Evolutionary conservation across 495 filamentous ascomycete genomes (phyloP), one percentile per base, ranked within the genome.

Genomic region (Xylaria flabelliformis): DNA sequence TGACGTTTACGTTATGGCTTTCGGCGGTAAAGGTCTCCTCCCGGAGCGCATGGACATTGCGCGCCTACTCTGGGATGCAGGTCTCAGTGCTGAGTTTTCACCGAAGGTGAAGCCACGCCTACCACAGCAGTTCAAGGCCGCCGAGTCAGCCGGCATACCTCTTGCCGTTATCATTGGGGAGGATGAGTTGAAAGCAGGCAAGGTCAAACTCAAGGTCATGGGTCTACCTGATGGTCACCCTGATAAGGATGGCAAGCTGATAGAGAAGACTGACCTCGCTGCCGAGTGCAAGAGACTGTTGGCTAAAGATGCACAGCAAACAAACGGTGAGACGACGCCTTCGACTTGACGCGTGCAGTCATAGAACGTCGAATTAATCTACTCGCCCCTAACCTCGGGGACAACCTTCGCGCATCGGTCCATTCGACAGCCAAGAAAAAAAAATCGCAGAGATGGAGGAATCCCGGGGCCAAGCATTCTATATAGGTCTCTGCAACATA

Each of bases 1-100:
- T 74, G 93, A 97, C 80, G 90, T 94, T 1, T 97, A 88, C 81
- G 90, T 98, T 73, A 97, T 98, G 93, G 94, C 94, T 0, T 94
- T 97, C 77, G 95, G 95, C 71, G 92, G 93, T 41, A 97, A 95
- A 82, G 94, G 94, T 29, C 83, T 97, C 64, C 81, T 97, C 50
- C 88, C 88, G 75, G 91, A 97, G 86, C 89, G 94, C 56, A 95
- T 96, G 90, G 79, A 89, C 36, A 86, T 97, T 64, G 89, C 90
- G 74, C 87, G 88, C 75, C 83, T 81, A 58, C 84, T 96, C 62
- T 95, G 94, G 93, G 88, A 91, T 74, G 90, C 91, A 3, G 92
- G 91, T 41, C 88, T 97, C 78, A 96, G 93, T 83, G 89, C 93
- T 50, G 93, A 96, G 76, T 95, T 93, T 79, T 84, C 88, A 15